Evolutionary conservation across 1,284 basidiomycete species (phyloP), one percentile per base, ranked within the genome.

Genomic region (Apiotrichum mycotoxinovorans): DNA sequence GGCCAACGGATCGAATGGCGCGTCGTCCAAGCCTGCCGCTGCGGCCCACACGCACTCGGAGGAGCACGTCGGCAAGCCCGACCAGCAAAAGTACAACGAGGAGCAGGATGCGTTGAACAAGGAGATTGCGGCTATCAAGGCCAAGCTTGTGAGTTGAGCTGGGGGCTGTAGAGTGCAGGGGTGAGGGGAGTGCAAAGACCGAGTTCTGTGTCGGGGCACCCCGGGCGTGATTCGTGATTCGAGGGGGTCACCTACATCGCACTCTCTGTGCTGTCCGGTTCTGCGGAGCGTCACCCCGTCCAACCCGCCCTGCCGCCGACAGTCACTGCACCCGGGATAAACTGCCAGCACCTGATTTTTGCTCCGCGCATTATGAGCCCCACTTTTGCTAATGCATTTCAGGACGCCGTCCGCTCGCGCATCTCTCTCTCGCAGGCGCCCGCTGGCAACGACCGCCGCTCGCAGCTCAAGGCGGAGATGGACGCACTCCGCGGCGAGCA

Each of bases 71-170:
- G 68, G 77, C 45, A 89, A 81, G 75, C 91, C 92, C 33, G 91
- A 94, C 81, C 91, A 91, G 78, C 81, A 80, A 46, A 79, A 78
- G 33, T 88, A 88, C 75, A 88, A 94, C 60, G 82, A 81, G 23
- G 91, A 95, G 78, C 91, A 95, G 79, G 85, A 88, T 49, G 84
- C 78, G 65, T 78, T 94, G 66, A 92, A 88, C 78, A 78, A 82
- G 38, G 87, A 93, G 71, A 93, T 96, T 68, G 91, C 91, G 56
- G 82, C 78, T 48, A 76, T 91, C 50, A 90, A 94, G 78, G 75
- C 76, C 37, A 87, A 91, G 78, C 78, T 92, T 62, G 92, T 92
- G 70, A 72, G 89, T 83, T 38, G 17, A 18, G 35, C 14, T 30
- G 30, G 7, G 17, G 10, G 8, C 17, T 37, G 11, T 11, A 7